Base-by-base conservation (phyloP, 192 early-diverging fungal genomes). In the Coemansia sp. region DNA sequence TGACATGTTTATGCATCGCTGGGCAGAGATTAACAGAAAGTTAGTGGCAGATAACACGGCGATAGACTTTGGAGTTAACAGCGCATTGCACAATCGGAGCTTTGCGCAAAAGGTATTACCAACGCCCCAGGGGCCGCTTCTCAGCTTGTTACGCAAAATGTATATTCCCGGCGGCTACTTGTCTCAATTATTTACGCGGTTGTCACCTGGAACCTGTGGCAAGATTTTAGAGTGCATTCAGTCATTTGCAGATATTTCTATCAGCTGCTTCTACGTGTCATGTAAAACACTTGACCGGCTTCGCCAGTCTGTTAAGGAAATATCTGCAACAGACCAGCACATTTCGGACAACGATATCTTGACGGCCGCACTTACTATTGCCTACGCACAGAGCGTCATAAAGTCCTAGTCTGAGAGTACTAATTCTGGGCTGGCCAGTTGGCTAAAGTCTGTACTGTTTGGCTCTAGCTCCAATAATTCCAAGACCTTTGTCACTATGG, bases 261-360 rank as follows among this genome's bases (percentile, higher is more conserved):
- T 29, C 31, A 43, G 38, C 25, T 51, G 61, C 11, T 73, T 67
- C 59, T 22, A 59, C 19, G 48, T 73, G 7, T 59, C 64, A 1
- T n/a, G 9, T 0, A 26, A 17, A 1, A 37, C 53, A 2, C 23
- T 73, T 6, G 53, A 29, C 2, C 4, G 3, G 19, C 37, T 73
- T 5, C 38, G 38, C 19, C 37, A 37, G 7, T 2, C 12, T 4
- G 31, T 73, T 4, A 6, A 6, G 1, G 27, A 31, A 0, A 5
- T 56, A 23, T 5, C 11, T 0, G 7, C 14, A 6, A 7, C 11
- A 2, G 16, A 17, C 6, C 11, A 26, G 3, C 47, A 53, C 12
- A 59, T 73, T 14, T 66, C 64, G 3, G 61, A 62, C 39, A 67
- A 73, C 23, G 71, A 73, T 17, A 3, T 73, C 1, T 25, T 73